phyloP scores from a whole-genome alignment of 2,329 filamentous ascomycete genomes.

The Didymella segeticola region DNA sequence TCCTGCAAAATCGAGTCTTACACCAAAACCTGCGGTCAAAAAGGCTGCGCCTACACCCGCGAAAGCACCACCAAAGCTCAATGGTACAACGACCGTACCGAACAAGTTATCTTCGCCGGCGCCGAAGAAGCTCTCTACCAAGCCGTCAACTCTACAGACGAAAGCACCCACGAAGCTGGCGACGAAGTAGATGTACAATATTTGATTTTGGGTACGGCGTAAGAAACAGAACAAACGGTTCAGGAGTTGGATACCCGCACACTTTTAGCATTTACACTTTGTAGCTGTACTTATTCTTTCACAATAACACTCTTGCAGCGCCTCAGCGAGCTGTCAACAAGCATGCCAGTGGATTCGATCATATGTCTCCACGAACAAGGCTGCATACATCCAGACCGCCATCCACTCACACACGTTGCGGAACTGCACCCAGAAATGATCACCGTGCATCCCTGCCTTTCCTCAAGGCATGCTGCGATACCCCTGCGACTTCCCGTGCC shows the following conservation, averaged over 20 bases:
- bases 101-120: slow-evolving; percentile 5
- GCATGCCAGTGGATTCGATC: background rate
- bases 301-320: background rate
- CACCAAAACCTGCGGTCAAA: slow-evolving; percentile 7
- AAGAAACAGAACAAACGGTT: slow-evolving; percentile 3
- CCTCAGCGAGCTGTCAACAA: background rate
- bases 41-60: slow-evolving; percentile 7
- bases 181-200: slow-evolving; percentile 3
- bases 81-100: background rate
- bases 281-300: background rate
- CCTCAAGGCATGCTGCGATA: background rate
- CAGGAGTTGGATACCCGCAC: slow-evolving; percentile 18
- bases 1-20: slow-evolving; percentile 2
- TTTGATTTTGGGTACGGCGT: background rate
- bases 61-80: slow-evolving; percentile 7
- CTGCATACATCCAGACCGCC: background rate
- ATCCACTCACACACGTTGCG: background rate
- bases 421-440: slow-evolving; percentile 5
- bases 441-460: background rate
- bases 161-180: slow-evolving; percentile 7
- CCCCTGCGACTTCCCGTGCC: slow-evolving; percentile 23
- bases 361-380: background rate
- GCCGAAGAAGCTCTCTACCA: background rate
- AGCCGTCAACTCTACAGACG: background rate
- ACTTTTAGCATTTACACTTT: background rate